Evolutionary conservation across 148 eudicot genomes (phyloP).

Genomic region (Rhododendron mucronatum): DNA sequence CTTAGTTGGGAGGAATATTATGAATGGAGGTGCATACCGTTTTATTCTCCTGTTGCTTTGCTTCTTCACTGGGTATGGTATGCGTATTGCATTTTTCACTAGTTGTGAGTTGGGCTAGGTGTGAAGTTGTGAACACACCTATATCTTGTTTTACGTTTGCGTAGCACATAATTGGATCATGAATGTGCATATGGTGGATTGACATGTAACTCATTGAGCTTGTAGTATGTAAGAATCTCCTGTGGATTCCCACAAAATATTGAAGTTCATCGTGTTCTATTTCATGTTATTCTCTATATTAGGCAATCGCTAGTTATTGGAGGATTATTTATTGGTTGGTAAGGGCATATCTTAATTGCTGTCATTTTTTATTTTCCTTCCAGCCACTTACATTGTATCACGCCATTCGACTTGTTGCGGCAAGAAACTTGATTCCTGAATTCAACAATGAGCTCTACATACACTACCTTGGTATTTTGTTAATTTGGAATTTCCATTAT

Average conservation of each 20-base stretch:
- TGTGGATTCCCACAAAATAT: background rate
- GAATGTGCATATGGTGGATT: background rate
- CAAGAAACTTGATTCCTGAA: constrained; percentile 30
- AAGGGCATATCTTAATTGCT: background rate
- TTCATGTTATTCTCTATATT: background rate
- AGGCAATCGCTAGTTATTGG: background rate
- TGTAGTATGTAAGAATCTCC: background rate
- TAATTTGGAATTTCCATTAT: background rate
- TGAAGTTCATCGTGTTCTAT: background rate
- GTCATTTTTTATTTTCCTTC: constrained; percentile 14
- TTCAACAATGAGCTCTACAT: constrained; percentile 37
- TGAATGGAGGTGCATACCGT: constrained; percentile 81
- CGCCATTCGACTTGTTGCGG: constrained; percentile 50
- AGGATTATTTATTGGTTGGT: background rate
- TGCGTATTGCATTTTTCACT: background rate
- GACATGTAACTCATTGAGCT: background rate
- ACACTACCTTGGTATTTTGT: constrained; percentile 73
- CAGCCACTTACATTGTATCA: constrained; percentile 82
- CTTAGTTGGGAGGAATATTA: constrained; percentile 78
- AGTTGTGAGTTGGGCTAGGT: background rate
- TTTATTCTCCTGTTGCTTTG: constrained; percentile 73
- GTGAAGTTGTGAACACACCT: background rate
- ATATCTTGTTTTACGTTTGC: background rate
- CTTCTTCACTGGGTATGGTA: constrained; percentile 85
- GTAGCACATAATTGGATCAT: background rate